phyloP scores from a whole-genome alignment of 2,329 filamentous ascomycete genomes.

The Aspergillus pseudoviridinutans region DNA sequence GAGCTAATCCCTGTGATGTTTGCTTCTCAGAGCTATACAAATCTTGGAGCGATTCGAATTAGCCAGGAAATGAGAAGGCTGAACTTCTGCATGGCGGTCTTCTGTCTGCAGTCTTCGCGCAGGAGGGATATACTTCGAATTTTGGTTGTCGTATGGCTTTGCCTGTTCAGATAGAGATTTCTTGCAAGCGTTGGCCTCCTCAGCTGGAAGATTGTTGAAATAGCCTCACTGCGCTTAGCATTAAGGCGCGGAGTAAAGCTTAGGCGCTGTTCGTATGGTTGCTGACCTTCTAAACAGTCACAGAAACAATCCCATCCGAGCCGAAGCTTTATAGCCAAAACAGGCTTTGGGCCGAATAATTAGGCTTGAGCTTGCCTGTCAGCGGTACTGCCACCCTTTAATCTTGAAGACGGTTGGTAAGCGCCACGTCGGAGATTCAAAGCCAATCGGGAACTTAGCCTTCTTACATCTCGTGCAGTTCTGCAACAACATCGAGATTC shows the following conservation, averaged over 20 bases:
- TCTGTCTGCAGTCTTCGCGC: not conserved
- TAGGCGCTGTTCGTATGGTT: not conserved
- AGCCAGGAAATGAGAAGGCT: not conserved
- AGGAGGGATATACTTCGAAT: not conserved
- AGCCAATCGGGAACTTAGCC: conserved; percentile 6
- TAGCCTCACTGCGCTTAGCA: not conserved
- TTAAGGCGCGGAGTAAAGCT: not conserved
- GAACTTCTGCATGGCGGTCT: not conserved
- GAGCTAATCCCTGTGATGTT: not conserved
- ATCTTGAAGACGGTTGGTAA: conserved; percentile 1
- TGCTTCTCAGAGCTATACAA: not conserved
- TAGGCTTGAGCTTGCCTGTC: not conserved
- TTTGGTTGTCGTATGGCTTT: not conserved
- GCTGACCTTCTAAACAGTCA: not conserved
- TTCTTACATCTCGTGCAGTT: conserved; percentile 1
- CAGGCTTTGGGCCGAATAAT: not conserved
- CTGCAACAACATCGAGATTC: conserved; percentile 7
- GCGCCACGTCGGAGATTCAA: not conserved
- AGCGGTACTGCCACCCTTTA: not conserved
- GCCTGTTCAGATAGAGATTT: not conserved
- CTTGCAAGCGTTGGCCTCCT: not conserved
- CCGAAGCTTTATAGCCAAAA: not conserved
- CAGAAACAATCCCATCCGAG: not conserved
- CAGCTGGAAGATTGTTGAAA: not conserved
- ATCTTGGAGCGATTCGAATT: not conserved